Evolutionary conservation across 345 rosid species (phyloP).

Genomic region (Toxicodendron radicans): DNA sequence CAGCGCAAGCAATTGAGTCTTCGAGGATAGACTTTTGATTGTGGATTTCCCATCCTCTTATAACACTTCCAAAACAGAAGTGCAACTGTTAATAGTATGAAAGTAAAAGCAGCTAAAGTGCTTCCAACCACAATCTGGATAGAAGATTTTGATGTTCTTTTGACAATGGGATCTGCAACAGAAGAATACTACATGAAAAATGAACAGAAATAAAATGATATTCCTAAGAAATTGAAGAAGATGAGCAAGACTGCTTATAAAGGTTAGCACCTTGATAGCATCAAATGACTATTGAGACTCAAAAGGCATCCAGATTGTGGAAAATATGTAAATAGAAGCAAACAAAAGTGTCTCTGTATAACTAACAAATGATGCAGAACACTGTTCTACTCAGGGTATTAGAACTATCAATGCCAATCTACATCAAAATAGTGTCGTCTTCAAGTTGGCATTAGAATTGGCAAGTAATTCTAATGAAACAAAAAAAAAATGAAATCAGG

Average conservation of each 20-base stretch:
- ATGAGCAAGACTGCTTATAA: neutral
- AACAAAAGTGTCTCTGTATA: neutral
- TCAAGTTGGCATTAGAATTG: neutral
- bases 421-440: too few relatives aligned
- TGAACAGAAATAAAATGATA: neutral
- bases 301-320: neutral
- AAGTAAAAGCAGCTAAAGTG: constrained; percentile 18
- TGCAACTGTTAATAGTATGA: constrained; percentile 11
- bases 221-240: neutral
- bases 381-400: neutral
- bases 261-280: neutral
- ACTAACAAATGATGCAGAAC: neutral
- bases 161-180: constrained; percentile 19
- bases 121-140: constrained; percentile 16
- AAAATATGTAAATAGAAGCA: neutral
- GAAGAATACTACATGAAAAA: neutral
- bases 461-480: neutral
- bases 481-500: neutral
- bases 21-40: constrained; percentile 1
- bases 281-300: neutral
- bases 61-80: constrained; percentile 21
- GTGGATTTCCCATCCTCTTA: constrained; percentile 16
- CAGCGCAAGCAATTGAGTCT: constrained; percentile 10
- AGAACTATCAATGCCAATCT: neutral
- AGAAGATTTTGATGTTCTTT: constrained; percentile 21